phyloP scores from a whole-genome alignment of 345 rosid genomes.

The Passiflora organensis region DNA sequence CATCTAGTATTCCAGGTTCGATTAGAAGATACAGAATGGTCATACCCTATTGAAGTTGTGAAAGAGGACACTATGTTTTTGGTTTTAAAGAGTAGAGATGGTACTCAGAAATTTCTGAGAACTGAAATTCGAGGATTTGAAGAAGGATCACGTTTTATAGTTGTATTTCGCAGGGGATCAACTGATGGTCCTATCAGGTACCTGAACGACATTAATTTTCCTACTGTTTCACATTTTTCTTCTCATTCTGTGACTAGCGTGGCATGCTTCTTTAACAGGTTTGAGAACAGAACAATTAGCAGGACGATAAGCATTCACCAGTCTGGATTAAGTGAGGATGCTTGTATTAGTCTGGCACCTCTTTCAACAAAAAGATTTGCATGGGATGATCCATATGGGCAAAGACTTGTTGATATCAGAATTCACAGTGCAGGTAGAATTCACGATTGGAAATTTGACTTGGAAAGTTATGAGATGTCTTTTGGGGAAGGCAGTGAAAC shows the following conservation, averaged over 20 bases:
- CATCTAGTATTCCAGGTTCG: constrained; percentile 46
- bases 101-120: constrained; percentile 48
- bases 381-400: constrained; percentile 98
- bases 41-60: constrained; percentile 72
- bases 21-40: constrained; percentile 80
- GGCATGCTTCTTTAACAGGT: constrained; percentile 39
- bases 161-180: constrained; percentile 86
- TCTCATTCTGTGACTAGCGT: constrained; percentile 5
- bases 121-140: constrained; percentile 92
- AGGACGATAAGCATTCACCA: constrained; percentile 71
- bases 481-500: constrained; percentile 38
- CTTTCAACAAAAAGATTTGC: constrained; percentile 67
- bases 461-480: constrained; percentile 51
- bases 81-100: constrained; percentile 63
- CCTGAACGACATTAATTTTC: background rate
- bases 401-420: constrained; percentile 64
- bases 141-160: constrained; percentile 95
- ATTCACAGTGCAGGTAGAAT: constrained; percentile 36
- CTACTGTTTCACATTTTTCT: background rate
- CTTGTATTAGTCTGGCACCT: constrained; percentile 67
- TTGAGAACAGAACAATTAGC: constrained; percentile 70
- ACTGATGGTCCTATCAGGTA: constrained; percentile 85
- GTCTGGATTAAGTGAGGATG: constrained; percentile 75
- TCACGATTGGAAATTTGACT: constrained; percentile 50
- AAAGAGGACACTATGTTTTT: constrained; percentile 86